phyloP scores from a whole-genome alignment of 371 early-diverging fungal species.

The Lichtheimia hyalospora region DNA sequence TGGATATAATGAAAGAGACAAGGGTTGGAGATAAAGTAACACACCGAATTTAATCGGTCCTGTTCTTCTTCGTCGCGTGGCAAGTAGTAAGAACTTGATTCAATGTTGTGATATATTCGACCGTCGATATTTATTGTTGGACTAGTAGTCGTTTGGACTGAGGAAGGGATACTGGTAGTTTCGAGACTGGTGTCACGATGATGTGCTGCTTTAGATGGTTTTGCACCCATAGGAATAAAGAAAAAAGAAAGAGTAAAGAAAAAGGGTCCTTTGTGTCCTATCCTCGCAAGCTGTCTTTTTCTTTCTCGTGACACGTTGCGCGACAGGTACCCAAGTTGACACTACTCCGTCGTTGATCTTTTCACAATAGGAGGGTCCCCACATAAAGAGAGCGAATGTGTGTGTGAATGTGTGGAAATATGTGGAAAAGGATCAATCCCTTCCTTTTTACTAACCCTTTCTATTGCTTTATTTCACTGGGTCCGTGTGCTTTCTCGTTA shows the following conservation, averaged over 20 bases:
- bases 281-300: slow-evolving; percentile 3
- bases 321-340: slow-evolving; percentile 15
- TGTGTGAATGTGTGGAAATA: too few species aligned
- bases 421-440: too few species aligned
- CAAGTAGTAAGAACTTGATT: slow-evolving; percentile 33
- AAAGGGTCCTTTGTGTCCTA: slow-evolving; percentile 9
- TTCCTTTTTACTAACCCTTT: too few species aligned
- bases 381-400: not conserved
- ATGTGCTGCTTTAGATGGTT: slow-evolving; percentile 18
- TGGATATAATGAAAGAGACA: not conserved
- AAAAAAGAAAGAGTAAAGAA: slow-evolving; percentile 12
- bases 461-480: too few species aligned
- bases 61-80: slow-evolving; percentile 52
- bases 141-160: slow-evolving; percentile 11
- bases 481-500: too few species aligned
- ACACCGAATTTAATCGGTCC: slow-evolving; percentile 49
- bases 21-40: slow-evolving; percentile 2
- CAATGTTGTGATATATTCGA: slow-evolving; percentile 39
- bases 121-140: slow-evolving; percentile 38
- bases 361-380: slow-evolving; percentile 1
- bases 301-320: slow-evolving; percentile 29
- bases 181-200: slow-evolving; percentile 12
- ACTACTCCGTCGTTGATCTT: slow-evolving; percentile 1
- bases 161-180: slow-evolving; percentile 8
- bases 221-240: slow-evolving; percentile 19